Evolutionary conservation across 345 rosid genomes (phyloP).

Genomic region (Populus pruinosa): DNA sequence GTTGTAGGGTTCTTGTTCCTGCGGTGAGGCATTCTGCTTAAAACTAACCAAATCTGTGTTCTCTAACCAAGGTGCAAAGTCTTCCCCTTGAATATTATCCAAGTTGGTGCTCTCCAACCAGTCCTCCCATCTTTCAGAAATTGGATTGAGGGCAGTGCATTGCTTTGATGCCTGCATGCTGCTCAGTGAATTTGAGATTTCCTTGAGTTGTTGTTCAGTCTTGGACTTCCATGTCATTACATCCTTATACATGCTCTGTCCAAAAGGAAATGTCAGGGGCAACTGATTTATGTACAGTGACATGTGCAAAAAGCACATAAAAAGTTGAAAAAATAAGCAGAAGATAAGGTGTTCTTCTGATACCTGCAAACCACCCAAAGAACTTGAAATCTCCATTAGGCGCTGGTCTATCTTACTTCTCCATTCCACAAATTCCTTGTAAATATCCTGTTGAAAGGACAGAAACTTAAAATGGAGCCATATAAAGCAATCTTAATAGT

Average conservation of each 20-base stretch:
- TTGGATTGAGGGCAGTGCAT: constrained; percentile 44
- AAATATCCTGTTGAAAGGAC: constrained; percentile 40
- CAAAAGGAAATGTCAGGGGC: neutral
- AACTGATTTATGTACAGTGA: neutral
- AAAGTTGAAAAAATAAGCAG: neutral
- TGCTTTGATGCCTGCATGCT: constrained; percentile 52
- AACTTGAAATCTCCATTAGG: constrained; percentile 56
- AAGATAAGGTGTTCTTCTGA: constrained; percentile 1
- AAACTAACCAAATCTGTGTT: constrained; percentile 39
- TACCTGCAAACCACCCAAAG: constrained; percentile 75
- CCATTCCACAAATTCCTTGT: constrained; percentile 56
- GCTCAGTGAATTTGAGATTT: constrained; percentile 52
- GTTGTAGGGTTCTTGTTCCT: constrained; percentile 38
- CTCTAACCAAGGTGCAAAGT: constrained; percentile 55
- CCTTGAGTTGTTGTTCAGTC: constrained; percentile 62
- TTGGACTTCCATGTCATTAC: constrained; percentile 58
- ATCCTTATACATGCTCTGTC: constrained; percentile 60
- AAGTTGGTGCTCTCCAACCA: constrained; percentile 63
- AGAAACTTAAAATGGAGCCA: constrained; percentile 2
- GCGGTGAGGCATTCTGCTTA: constrained; percentile 31
- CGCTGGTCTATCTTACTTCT: constrained; percentile 56
- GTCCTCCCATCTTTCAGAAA: constrained; percentile 77
- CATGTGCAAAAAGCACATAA: neutral
- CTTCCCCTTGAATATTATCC: constrained; percentile 58
- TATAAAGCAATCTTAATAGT: neutral